Evolutionary conservation across 345 rosid species (phyloP).

Genomic region (Diplotaxis tenuifolia): DNA sequence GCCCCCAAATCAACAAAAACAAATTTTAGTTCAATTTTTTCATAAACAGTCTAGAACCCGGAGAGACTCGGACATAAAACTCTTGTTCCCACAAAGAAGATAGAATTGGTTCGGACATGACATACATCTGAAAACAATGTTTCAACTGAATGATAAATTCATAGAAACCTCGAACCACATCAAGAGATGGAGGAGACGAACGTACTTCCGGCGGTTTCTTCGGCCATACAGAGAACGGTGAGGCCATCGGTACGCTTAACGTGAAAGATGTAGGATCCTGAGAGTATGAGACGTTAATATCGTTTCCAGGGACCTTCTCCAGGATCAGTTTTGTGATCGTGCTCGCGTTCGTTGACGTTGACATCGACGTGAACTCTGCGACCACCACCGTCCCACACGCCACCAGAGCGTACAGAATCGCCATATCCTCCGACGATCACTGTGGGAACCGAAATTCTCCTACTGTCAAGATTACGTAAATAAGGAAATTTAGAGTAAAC

Average conservation of each 20-base stretch:
- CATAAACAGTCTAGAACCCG: no score
- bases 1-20: no score
- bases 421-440: slow-evolving; percentile 45
- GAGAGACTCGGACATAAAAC: not conserved
- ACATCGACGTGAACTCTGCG: slow-evolving; percentile 78
- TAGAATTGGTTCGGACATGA: not conserved
- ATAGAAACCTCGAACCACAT: no score
- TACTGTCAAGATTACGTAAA: no score
- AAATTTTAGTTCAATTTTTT: no score
- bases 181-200: not conserved
- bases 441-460: no score
- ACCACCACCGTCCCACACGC: slow-evolving; percentile 90
- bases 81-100: not conserved
- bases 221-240: slow-evolving; percentile 97
- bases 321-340: slow-evolving; percentile 74
- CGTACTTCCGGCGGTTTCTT: slow-evolving; percentile 86
- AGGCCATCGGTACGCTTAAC: slow-evolving; percentile 97
- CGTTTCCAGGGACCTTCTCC: slow-evolving; percentile 77
- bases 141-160: no score
- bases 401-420: slow-evolving; percentile 85
- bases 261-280: slow-evolving; percentile 89
- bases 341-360: slow-evolving; percentile 80
- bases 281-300: slow-evolving; percentile 81
- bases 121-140: no score
- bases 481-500: no score